Base-by-base conservation (phyloP, 768 basidiomycete genomes). In the Filobasidium wieringae region DNA sequence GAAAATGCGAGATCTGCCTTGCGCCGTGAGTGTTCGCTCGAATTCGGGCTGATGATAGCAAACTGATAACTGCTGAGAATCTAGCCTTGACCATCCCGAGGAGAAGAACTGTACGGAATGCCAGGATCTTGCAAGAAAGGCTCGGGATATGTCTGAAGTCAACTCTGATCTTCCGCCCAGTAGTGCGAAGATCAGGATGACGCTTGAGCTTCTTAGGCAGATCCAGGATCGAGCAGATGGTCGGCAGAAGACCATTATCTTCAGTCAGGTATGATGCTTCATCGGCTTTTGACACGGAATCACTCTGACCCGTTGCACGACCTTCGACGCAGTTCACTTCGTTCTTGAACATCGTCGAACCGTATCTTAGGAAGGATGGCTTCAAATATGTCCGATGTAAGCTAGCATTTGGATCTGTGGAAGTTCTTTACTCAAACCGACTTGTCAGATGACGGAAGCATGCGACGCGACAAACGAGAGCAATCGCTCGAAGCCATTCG, bases 191-290 rank as follows among this genome's bases (percentile, higher is more conserved):
- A 87, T 89, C 53, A 79, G 84, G 31, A 89, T 85, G 80, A 79
- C 88, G 36, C 65, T 95, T 49, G 79, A 85, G 65, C 72, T 96
- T 9, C 76, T 99, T 39, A 64, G 75, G 11, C 79, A 82, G 17
- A 82, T 90, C 53, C 80, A 84, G 15, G 74, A 78, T 49, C 81
- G 52, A 78, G 81, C 11, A 74, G 80, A 14, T 71, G 78, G 15
- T 73, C 61, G 62, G 59, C 89, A 95, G 69, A 99, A 96, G 79
- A 93, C 91, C 0, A 97, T 97, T 62, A 83, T 99, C 22, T 97
- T 96, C 70, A 91, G 88, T 0, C 92, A 95, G 68, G 63, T 64
- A 39, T 11, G 62, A 14, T 4, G 8, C n/a, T n/a, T 26, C 33
- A 32, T n/a, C 52, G 4, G n/a, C 8, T 7, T 33, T 88, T 88